phyloP scores from a whole-genome alignment of 768 basidiomycete genomes.

The Ramaria sp. region DNA sequence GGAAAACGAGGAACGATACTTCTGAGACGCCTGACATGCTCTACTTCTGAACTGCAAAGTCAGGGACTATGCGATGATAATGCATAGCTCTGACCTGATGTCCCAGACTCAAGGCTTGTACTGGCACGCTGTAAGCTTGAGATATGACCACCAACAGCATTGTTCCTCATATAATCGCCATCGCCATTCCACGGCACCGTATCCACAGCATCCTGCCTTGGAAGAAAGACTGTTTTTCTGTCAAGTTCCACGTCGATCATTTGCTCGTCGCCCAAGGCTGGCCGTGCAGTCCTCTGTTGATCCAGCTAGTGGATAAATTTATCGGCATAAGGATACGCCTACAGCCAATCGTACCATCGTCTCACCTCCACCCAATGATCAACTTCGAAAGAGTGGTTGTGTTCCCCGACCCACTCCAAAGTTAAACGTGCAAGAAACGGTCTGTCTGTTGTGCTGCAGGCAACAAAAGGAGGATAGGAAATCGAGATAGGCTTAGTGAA shows the following conservation, averaged over 20 bases:
- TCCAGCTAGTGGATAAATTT: neutral
- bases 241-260: constrained; percentile 39
- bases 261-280: constrained; percentile 38
- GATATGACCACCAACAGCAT: neutral
- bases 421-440: constrained; percentile 34
- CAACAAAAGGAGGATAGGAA: constrained; percentile 28
- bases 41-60: neutral
- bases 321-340: neutral
- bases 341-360: neutral
- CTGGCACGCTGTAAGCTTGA: neutral
- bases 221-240: constrained; percentile 29
- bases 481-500: constrained; percentile 24
- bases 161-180: neutral
- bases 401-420: constrained; percentile 29
- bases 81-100: neutral
- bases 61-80: neutral
- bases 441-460: constrained; percentile 29
- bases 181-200: constrained; percentile 14
- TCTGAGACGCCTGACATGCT: constrained; percentile 14
- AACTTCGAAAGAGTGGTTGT: constrained; percentile 30
- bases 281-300: constrained; percentile 20
- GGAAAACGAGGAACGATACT: constrained; percentile 30
- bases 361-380: constrained; percentile 45
- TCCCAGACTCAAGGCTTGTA: neutral
- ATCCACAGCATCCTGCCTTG: constrained; percentile 13